Evolutionary conservation across 805 yeast genomes (phyloP).

Genomic region (Kregervanrija delftensis): DNA sequence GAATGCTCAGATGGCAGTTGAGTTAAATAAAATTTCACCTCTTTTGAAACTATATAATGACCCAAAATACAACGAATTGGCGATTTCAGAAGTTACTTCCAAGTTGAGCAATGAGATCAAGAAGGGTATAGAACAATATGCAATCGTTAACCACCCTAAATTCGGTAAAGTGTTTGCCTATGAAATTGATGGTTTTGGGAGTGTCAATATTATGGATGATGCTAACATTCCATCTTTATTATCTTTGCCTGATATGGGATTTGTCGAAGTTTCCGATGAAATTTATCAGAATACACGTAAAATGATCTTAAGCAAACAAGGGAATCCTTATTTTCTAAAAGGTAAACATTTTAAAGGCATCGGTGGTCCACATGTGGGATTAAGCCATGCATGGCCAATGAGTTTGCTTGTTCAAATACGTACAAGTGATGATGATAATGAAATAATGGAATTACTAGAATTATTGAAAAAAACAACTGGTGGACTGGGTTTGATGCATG

Average conservation of each 20-base stretch:
- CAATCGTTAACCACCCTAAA: constrained; percentile 56
- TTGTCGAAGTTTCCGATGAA: constrained; percentile 39
- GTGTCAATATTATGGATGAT: constrained; percentile 74
- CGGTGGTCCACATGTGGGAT: constrained; percentile 90
- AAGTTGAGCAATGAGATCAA: constrained; percentile 37
- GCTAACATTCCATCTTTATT: constrained; percentile 82
- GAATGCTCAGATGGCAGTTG: constrained; percentile 68
- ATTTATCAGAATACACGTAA: constrained; percentile 72
- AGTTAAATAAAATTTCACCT: constrained; percentile 36
- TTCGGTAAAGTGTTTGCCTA: constrained; percentile 80
- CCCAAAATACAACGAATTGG: constrained; percentile 6
- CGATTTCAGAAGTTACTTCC: constrained; percentile 24
- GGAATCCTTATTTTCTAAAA: constrained; percentile 70
- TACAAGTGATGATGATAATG: constrained; percentile 66
- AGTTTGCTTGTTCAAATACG: constrained; percentile 67
- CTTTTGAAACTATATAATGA: constrained; percentile 16
- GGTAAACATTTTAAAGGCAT: constrained; percentile 67
- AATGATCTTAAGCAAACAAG: constrained; percentile 60
- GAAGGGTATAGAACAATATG: constrained; percentile 55
- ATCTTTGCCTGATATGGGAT: constrained; percentile 77
- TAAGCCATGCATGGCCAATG: constrained; percentile 87
- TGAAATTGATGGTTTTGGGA: constrained; percentile 85
- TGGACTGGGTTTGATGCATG: constrained; percentile 79
- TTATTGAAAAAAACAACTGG: constrained; percentile 56
- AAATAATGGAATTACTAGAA: constrained; percentile 45